Percentiles rank a stretch among this genome's conserved stretches.
Conservation (phyloP, 495 filamentous ascomycete species). For the Elaphomyces granulatus region DNA sequence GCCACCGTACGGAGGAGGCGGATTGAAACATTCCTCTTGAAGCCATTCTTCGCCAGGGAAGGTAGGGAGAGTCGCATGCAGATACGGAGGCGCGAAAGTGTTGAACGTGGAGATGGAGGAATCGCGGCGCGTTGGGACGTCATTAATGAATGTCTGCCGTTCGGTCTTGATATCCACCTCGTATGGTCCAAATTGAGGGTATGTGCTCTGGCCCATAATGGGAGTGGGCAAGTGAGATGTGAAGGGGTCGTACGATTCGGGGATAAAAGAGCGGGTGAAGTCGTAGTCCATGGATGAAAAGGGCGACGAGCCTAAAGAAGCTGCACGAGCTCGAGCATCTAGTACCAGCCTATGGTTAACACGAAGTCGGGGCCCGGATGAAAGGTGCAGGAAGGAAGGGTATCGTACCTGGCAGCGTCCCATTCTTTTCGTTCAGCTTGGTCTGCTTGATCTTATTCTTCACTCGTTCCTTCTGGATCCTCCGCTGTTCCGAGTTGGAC, state of each 20-base stretch:
- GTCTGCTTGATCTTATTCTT: constrained; percentile 96
- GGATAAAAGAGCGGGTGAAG: constrained; percentile 48
- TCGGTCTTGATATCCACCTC: constrained; percentile 95
- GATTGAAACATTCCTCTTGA: constrained; percentile 32
- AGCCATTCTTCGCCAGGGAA: constrained; percentile 66
- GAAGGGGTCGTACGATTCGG: constrained; percentile 45
- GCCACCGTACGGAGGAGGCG: constrained; percentile 40
- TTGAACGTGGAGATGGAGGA: constrained; percentile 79
- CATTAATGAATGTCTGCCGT: constrained; percentile 86
- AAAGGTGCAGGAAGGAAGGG: constrained; percentile 28
- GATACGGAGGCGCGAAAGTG: constrained; percentile 64
- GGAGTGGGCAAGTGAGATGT: constrained; percentile 35
- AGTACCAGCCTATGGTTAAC: background rate
- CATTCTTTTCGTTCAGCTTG: constrained; percentile 75
- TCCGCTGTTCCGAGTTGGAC: constrained; percentile 76
- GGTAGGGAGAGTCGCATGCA: constrained; percentile 45
- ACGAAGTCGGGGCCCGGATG: too few species aligned
- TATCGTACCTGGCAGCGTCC: constrained; percentile 28
- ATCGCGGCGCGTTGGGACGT: constrained; percentile 68
- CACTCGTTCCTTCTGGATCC: constrained; percentile 80
- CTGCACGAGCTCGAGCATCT: background rate
- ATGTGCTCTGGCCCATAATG: constrained; percentile 18
- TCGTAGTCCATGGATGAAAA: constrained; percentile 57
- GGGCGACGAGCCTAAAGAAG: constrained; percentile 35
- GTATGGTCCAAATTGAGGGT: constrained; percentile 49